These are phyloP conservation scores for Pachyrhizus erosus DNA, from an alignment of 306 rosid genomes.

Conservation along the genomic window DNA sequence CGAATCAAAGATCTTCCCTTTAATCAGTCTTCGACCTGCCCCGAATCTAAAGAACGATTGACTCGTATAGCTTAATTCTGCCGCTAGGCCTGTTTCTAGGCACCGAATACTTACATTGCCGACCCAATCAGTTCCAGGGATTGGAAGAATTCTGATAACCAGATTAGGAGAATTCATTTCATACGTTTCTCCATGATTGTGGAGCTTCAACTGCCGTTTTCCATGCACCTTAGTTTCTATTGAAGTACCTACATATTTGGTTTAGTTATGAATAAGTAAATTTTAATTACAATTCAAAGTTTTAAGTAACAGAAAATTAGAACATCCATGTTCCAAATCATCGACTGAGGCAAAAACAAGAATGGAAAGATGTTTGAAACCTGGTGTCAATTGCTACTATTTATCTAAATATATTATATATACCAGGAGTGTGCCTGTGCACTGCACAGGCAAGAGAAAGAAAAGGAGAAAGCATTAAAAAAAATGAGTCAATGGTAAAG, in stretches of 20 bases:
- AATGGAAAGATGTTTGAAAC: background rate
- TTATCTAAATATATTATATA: background rate
- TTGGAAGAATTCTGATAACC: conserved; percentile 60
- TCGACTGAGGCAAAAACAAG: background rate
- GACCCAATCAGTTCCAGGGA: conserved; percentile 65
- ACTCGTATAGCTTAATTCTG: conserved; percentile 58
- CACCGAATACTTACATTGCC: conserved; percentile 63
- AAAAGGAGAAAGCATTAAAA: too few species aligned
- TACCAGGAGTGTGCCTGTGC: too few species aligned
- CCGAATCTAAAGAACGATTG: conserved; percentile 61
- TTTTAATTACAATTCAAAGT: background rate
- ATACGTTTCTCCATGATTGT: conserved; percentile 74
- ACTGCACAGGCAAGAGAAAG: too few species aligned
- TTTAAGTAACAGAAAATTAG: background rate
- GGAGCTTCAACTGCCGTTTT: conserved; percentile 59
- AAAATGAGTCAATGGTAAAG: too few species aligned
- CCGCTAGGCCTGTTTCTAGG: conserved; percentile 66
- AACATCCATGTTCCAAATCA: background rate
- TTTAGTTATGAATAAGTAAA: background rate
- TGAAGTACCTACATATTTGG: conserved; percentile 60
- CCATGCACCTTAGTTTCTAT: conserved; percentile 66
- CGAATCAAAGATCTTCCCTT: conserved; percentile 68
- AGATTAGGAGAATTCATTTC: conserved; percentile 66
- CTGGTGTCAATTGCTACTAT: background rate
- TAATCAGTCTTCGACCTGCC: conserved; percentile 55